A percentile compares a stretch with the other conserved stretches of the same genome.
These are phyloP conservation scores for Cercospora sp. DNA, from an alignment of 2,329 filamentous ascomycete genomes.

Conservation along the genomic window DNA sequence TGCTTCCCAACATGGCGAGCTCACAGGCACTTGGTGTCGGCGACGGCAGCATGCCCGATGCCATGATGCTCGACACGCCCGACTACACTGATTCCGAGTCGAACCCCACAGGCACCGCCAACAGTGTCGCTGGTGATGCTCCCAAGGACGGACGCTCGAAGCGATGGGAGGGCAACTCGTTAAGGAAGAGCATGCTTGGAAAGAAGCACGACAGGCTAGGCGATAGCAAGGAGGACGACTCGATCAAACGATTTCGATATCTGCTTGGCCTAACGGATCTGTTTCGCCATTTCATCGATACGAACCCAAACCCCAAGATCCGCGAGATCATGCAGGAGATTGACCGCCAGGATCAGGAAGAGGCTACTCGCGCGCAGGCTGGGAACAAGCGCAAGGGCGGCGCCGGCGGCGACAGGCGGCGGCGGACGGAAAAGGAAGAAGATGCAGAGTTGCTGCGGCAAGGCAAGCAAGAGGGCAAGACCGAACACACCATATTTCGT, in stretches of 20 bases:
- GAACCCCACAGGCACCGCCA: constrained; percentile 69
- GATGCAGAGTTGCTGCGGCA: constrained; percentile 85
- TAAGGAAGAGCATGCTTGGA: constrained; percentile 88
- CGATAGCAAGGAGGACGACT: constrained; percentile 96
- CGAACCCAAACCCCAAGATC: constrained; percentile 92
- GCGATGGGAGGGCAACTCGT: constrained; percentile 81
- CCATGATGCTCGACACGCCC: constrained; percentile 56
- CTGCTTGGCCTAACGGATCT: constrained; percentile 91
- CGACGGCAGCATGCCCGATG: constrained; percentile 37
- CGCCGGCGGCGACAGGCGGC: constrained; percentile 72
- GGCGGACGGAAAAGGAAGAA: constrained; percentile 95
- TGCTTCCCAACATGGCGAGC: constrained; percentile 27
- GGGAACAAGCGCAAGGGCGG: constrained; percentile 78
- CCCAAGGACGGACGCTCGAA: constrained; percentile 75
- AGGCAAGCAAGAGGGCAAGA: constrained; percentile 79
- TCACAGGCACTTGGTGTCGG: constrained; percentile 32
- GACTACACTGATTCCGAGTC: constrained; percentile 68
- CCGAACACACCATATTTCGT: constrained; percentile 82
- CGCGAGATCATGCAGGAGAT: constrained; percentile 93
- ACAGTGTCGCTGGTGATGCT: constrained; percentile 79
- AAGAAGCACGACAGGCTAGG: constrained; percentile 92
- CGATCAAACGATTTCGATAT: constrained; percentile 90
- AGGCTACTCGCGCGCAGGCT: constrained; percentile 64
- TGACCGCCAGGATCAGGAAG: constrained; percentile 82
- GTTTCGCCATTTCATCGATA: constrained; percentile 98